phyloP scores from a whole-genome alignment of 1,139 yeast species.

The Suhomyces taliae region DNA sequence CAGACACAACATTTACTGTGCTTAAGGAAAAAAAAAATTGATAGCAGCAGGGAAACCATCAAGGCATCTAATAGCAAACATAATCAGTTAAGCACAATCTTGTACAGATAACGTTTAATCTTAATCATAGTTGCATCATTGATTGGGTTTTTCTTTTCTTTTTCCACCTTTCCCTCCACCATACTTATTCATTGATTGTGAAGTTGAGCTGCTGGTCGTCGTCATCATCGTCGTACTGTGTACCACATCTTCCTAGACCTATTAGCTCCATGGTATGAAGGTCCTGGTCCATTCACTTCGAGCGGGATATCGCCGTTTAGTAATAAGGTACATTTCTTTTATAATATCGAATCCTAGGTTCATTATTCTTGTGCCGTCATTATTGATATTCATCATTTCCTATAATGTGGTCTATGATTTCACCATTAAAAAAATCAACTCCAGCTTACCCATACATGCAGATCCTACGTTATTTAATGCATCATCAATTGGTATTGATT shows the following conservation, averaged over 20 bases:
- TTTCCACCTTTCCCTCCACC: not conserved
- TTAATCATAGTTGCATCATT: too few species aligned
- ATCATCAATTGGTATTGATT: not conserved
- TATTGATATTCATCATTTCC: slow-evolving; percentile 21
- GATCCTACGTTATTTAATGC: not conserved
- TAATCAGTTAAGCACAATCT: too few species aligned
- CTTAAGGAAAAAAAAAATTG: too few species aligned
- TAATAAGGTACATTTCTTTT: slow-evolving; percentile 14
- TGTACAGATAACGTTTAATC: too few species aligned
- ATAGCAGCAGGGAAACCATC: too few species aligned
- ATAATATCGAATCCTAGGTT: slow-evolving; percentile 20
- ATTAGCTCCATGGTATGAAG: not conserved
- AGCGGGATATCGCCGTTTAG: slow-evolving; percentile 8
- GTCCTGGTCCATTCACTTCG: not conserved
- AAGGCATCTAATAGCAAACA: too few species aligned
- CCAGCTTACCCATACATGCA: slow-evolving; percentile 10
- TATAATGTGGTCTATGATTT: slow-evolving; percentile 26
- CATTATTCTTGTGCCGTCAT: slow-evolving; percentile 22
- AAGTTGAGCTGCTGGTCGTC: not conserved
- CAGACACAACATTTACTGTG: not conserved
- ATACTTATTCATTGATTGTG: not conserved
- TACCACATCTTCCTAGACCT: not conserved
- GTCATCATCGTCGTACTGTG: too few species aligned
- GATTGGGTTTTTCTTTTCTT: not conserved
- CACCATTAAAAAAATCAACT: slow-evolving; percentile 20